Conservation (phyloP, 148 eudicot species). For the Mesembryanthemum crystallinum region DNA sequence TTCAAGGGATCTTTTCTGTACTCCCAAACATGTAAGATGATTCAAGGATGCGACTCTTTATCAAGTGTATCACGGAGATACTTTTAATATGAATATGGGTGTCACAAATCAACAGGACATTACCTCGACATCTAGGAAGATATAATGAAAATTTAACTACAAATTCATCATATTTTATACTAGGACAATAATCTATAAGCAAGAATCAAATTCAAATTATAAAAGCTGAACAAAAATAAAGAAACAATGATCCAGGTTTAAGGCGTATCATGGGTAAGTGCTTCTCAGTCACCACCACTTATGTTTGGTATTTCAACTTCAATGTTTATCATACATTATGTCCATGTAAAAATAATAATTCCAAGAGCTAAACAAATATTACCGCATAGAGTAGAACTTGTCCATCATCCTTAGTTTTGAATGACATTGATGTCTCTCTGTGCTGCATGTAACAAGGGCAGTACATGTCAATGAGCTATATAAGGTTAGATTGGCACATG, state of each 20-base stretch:
- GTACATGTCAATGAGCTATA: constrained; percentile 17
- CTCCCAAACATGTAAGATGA: too few species aligned
- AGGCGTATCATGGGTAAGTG: neutral
- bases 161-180: neutral
- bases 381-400: constrained; percentile 92
- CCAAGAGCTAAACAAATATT: constrained; percentile 29
- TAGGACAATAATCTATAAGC: neutral
- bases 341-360: neutral
- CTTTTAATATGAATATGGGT: neutral
- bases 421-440: constrained; percentile 98
- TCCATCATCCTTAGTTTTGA: constrained; percentile 99
- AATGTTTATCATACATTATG: neutral
- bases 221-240: too few species aligned
- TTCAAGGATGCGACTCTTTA: too few species aligned
- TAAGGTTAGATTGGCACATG: neutral
- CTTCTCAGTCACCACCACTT: neutral
- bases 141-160: neutral
- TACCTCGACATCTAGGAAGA: neutral
- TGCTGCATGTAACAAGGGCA: constrained; percentile 53
- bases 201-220: too few species aligned
- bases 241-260: neutral
- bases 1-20: too few species aligned
- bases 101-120: neutral
- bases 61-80: neutral
- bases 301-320: neutral